A percentile compares a stretch with the other conserved stretches of the same genome.
Evolutionary conservation across 495 filamentous ascomycete species (phyloP).

Genomic region (Lindgomyces ingoldianus): DNA sequence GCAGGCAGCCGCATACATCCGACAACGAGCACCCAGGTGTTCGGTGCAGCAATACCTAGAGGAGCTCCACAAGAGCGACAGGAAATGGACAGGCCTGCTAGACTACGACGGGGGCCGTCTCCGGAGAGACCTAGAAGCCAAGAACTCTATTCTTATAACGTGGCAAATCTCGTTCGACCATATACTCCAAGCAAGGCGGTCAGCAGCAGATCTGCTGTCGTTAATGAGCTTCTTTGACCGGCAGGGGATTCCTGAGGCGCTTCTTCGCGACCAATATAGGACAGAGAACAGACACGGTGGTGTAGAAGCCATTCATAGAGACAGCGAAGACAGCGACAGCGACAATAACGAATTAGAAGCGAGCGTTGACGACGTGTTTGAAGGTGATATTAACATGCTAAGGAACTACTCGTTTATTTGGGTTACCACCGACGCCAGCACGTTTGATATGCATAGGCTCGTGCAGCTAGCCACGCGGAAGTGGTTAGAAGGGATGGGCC

Average conservation of each 20-base stretch:
- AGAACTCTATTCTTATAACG: constrained; percentile 48
- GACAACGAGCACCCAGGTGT: constrained; percentile 16
- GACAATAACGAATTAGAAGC: no score
- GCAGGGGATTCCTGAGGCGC: constrained; percentile 40
- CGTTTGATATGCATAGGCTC: constrained; percentile 26
- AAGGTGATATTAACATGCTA: constrained; percentile 35
- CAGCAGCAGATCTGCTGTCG: constrained; percentile 38
- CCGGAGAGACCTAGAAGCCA: constrained; percentile 38
- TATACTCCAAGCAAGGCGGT: constrained; percentile 35
- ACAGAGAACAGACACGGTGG: no score
- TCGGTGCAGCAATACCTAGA: constrained; percentile 42
- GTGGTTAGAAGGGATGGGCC: constrained; percentile 17
- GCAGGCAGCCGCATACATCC: no score
- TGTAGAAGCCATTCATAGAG: no score
- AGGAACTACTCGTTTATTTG: constrained; percentile 42
- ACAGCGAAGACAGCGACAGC: no score
- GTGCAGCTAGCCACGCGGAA: constrained; percentile 31
- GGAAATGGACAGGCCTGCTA: constrained; percentile 39
- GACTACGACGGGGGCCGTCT: constrained; percentile 38
- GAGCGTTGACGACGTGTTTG: constrained; percentile 32
- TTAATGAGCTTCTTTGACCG: constrained; percentile 43
- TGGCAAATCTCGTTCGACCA: constrained; percentile 54
- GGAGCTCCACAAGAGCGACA: constrained; percentile 43
- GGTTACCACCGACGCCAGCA: neutral
- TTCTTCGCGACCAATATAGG: constrained; percentile 40